phyloP scores from a whole-genome alignment of 78 protist species.

The Planoprotostelium fungivorum region DNA sequence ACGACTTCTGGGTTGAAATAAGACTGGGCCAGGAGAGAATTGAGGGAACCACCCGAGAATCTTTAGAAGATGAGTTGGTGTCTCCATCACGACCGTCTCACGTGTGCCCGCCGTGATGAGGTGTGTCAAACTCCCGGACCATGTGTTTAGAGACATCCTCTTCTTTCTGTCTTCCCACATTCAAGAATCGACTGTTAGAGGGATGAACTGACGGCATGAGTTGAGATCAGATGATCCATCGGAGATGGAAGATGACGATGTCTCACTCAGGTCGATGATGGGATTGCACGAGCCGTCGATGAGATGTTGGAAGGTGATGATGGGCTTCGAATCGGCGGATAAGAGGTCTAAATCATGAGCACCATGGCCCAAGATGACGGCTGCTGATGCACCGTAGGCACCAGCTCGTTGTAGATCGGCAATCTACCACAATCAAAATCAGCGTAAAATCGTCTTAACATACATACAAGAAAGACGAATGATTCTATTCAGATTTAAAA shows the following conservation, averaged over 20 bases:
- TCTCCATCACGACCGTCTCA: not conserved
- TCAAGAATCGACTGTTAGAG: not conserved
- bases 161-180: not conserved
- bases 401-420: not conserved
- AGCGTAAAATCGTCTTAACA: no score
- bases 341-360: no score
- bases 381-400: not conserved
- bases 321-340: not conserved
- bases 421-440: not conserved
- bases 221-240: not conserved
- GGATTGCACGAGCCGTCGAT: not conserved
- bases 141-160: not conserved
- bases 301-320: not conserved
- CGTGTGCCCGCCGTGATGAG: not conserved
- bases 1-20: not conserved
- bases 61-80: not conserved
- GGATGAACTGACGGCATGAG: not conserved
- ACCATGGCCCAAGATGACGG: not conserved
- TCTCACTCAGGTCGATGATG: not conserved
- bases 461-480: no score
- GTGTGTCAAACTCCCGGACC: not conserved
- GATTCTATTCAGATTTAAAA: no score
- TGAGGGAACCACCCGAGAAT: not conserved
- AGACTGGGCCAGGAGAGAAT: not conserved
- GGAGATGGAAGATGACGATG: no score